Evolutionary conservation across 2,329 filamentous ascomycete species (phyloP).

Genomic region (Penicillium concentricum): DNA sequence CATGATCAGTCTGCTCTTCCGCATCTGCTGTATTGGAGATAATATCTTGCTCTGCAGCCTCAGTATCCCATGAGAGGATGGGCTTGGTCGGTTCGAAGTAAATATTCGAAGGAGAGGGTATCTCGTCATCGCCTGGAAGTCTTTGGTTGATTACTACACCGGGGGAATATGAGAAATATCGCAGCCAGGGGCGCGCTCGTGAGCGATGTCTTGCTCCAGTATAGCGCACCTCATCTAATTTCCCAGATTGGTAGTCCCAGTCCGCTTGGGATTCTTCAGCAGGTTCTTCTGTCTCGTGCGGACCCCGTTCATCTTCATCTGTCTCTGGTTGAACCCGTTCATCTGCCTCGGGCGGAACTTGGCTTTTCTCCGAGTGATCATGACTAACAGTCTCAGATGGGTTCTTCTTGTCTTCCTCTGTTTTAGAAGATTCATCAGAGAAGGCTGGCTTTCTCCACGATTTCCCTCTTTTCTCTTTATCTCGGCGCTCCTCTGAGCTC

Average conservation of each 20-base stretch:
- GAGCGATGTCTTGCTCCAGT: neutral
- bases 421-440: no score
- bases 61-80: neutral
- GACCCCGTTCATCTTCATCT: neutral
- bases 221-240: neutral
- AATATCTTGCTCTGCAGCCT: neutral
- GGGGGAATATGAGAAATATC: neutral
- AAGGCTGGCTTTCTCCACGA: neutral
- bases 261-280: neutral
- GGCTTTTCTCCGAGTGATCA: neutral
- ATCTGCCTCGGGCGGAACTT: neutral
- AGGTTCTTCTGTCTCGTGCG: neutral
- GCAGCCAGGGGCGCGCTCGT: neutral
- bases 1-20: neutral
- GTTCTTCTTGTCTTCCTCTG: no score
- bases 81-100: neutral
- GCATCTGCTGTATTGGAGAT: neutral
- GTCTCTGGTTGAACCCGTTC: neutral
- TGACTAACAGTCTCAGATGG: neutral
- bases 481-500: neutral
- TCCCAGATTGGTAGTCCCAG: neutral
- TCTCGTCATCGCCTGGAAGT: neutral
- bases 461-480: neutral
- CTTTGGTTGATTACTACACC: neutral
- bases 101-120: neutral